Conservation (phyloP, 139 green algal genomes). For the Coelastrella sp. region DNA sequence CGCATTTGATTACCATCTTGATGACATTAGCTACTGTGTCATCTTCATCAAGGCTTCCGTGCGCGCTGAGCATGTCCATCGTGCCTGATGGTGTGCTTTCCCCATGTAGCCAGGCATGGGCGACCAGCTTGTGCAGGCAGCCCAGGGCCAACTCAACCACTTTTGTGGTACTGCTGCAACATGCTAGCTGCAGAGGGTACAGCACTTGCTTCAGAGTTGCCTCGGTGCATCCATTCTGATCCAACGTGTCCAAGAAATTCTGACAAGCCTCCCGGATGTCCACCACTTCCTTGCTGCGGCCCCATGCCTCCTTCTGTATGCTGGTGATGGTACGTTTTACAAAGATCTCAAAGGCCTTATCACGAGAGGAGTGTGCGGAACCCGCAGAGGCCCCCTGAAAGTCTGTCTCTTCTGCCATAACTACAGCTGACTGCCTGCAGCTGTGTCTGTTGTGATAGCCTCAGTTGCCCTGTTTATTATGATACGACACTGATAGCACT, state of each 20-base stretch:
- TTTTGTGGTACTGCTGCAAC: constrained; percentile 49
- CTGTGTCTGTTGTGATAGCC: background rate
- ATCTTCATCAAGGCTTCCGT: constrained; percentile 48
- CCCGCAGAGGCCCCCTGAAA: background rate
- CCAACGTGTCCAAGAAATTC: constrained; percentile 66
- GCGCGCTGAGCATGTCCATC: constrained; percentile 46
- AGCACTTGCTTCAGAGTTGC: constrained; percentile 69
- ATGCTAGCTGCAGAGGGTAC: constrained; percentile 76
- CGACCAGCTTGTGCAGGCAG: constrained; percentile 93
- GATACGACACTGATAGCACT: background rate
- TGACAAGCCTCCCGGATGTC: constrained; percentile 77
- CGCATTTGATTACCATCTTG: constrained; percentile 80
- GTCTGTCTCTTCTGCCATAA: background rate
- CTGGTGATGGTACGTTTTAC: constrained; percentile 69
- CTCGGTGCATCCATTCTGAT: constrained; percentile 48
- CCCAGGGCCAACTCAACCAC: constrained; percentile 83
- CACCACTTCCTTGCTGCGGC: constrained; percentile 71
- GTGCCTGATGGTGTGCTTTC: constrained; percentile 56
- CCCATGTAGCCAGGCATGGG: constrained; percentile 87
- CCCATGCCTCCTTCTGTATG: constrained; percentile 81
- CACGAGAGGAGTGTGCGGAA: constrained; percentile 42
- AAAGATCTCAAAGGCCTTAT: constrained; percentile 67
- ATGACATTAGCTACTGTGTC: constrained; percentile 70
- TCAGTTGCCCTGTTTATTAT: background rate
- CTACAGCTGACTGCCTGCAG: background rate